phyloP scores from a whole-genome alignment of 2,329 filamentous ascomycete species.

The Knufia petricola region DNA sequence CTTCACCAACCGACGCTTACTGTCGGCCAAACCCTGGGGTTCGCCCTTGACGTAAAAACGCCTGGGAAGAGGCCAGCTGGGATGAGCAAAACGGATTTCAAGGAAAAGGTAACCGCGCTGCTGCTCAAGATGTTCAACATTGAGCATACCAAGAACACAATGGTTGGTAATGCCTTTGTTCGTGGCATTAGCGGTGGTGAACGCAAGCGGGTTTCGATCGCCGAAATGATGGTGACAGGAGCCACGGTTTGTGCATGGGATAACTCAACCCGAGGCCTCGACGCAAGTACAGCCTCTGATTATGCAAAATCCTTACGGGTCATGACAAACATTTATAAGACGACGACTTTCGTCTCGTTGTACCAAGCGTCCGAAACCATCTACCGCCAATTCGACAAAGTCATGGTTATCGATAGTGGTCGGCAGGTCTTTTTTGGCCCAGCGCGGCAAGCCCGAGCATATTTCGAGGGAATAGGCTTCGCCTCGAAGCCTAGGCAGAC shows the following conservation, averaged over 20 bases:
- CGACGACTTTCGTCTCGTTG: constrained; percentile 73
- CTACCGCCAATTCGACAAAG: constrained; percentile 71
- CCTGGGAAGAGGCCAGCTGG: constrained; percentile 70
- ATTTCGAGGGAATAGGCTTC: constrained; percentile 72
- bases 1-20: constrained; percentile 77
- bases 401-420: constrained; percentile 68
- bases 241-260: constrained; percentile 67
- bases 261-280: constrained; percentile 60
- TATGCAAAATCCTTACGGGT: constrained; percentile 63
- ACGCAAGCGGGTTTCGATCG: constrained; percentile 70
- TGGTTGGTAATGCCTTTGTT: constrained; percentile 73
- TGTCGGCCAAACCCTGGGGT: constrained; percentile 76
- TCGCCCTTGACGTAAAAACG: constrained; percentile 75
- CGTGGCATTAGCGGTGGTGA: constrained; percentile 73
- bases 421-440: constrained; percentile 69
- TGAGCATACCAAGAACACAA: constrained; percentile 73
- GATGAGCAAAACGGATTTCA: constrained; percentile 63
- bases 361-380: constrained; percentile 81
- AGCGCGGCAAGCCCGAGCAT: constrained; percentile 54
- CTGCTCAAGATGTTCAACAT: constrained; percentile 91
- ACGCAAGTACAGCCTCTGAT: constrained; percentile 58
- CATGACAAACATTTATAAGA: constrained; percentile 74
- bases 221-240: constrained; percentile 70
- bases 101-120: constrained; percentile 61
- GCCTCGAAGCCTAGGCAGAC: constrained; percentile 66